phyloP scores from a whole-genome alignment of 371 early-diverging fungal species.

The Rhizopus arrhizus region DNA sequence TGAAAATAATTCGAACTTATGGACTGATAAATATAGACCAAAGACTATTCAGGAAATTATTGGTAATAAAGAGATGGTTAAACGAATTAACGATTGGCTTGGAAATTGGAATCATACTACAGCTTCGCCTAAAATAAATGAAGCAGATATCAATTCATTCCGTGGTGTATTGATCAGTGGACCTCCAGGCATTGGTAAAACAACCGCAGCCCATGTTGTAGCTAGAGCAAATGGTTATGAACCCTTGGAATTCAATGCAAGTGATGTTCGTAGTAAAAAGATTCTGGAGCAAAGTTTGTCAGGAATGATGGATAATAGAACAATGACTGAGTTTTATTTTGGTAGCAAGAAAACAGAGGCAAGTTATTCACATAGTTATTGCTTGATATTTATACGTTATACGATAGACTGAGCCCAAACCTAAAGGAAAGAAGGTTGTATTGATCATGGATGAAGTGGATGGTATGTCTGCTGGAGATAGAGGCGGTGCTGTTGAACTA shows the following conservation, averaged over 20 bases:
- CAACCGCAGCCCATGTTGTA: slow-evolving; percentile 93
- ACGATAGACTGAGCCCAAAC: neutral
- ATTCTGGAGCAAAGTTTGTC: slow-evolving; percentile 67
- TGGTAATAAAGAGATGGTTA: slow-evolving; percentile 89
- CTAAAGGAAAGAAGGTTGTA: slow-evolving; percentile 57
- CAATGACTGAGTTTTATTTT: slow-evolving; percentile 70
- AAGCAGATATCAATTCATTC: slow-evolving; percentile 24
- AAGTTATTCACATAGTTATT: neutral
- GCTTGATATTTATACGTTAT: neutral
- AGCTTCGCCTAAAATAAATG: slow-evolving; percentile 12
- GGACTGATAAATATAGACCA: slow-evolving; percentile 98
- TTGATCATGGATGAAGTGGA: slow-evolving; percentile 99
- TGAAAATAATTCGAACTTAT: slow-evolving; percentile 37
- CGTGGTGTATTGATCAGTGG: slow-evolving; percentile 94
- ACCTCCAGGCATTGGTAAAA: slow-evolving; percentile 99
- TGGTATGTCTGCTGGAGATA: slow-evolving; percentile 99
- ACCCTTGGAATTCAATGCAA: slow-evolving; percentile 98
- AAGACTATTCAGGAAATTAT: slow-evolving; percentile 79
- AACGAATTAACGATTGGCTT: slow-evolving; percentile 23
- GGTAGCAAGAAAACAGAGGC: neutral
- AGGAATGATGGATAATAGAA: slow-evolving; percentile 65
- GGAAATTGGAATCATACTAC: slow-evolving; percentile 29
- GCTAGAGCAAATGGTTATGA: slow-evolving; percentile 81
- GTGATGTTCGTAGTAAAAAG: slow-evolving; percentile 96
- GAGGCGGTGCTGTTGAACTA: slow-evolving; percentile 96